These are phyloP conservation scores for Penicillium cosmopolitanum DNA, from an alignment of 495 filamentous ascomycete genomes.

Conservation along the genomic window DNA sequence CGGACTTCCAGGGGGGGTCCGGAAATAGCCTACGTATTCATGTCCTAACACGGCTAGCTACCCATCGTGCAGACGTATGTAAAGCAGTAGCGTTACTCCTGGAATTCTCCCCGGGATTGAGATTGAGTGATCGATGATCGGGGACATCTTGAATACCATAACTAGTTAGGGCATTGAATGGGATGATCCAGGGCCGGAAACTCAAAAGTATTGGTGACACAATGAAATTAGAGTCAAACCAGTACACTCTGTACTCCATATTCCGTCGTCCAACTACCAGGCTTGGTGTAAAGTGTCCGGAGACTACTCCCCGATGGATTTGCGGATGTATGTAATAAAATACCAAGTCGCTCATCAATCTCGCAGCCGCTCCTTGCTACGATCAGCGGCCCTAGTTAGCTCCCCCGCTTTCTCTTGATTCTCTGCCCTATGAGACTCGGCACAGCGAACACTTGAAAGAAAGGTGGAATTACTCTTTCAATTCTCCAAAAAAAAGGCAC, in stretches of 20 bases:
- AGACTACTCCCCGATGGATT: not conserved
- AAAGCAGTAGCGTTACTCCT: not conserved
- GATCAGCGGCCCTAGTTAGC: slow-evolving; percentile 34
- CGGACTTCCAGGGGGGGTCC: not conserved
- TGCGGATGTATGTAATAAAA: not conserved
- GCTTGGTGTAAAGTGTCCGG: not conserved
- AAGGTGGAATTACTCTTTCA: slow-evolving; percentile 4
- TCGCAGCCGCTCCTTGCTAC: slow-evolving; percentile 34
- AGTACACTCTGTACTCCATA: not conserved
- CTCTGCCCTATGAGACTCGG: slow-evolving; percentile 15
- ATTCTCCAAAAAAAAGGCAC: not conserved
- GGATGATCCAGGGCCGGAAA: not conserved
- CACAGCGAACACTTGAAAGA: slow-evolving; percentile 6
- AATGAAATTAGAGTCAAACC: too few relatives aligned
- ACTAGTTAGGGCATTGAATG: too few relatives aligned
- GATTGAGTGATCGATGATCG: not conserved
- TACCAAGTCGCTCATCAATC: slow-evolving; percentile 17
- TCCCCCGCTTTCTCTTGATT: slow-evolving; percentile 24
- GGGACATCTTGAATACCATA: slow-evolving; percentile 3
- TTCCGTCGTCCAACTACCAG: slow-evolving; percentile 6
- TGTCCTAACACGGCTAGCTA: slow-evolving; percentile 16
- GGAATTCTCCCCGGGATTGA: not conserved
- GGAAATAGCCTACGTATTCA: slow-evolving; percentile 21
- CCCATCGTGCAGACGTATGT: slow-evolving; percentile 14
- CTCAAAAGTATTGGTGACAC: not conserved